Evolutionary conservation across 306 rosid species (phyloP).

Genomic region (Cucurbita moschata): DNA sequence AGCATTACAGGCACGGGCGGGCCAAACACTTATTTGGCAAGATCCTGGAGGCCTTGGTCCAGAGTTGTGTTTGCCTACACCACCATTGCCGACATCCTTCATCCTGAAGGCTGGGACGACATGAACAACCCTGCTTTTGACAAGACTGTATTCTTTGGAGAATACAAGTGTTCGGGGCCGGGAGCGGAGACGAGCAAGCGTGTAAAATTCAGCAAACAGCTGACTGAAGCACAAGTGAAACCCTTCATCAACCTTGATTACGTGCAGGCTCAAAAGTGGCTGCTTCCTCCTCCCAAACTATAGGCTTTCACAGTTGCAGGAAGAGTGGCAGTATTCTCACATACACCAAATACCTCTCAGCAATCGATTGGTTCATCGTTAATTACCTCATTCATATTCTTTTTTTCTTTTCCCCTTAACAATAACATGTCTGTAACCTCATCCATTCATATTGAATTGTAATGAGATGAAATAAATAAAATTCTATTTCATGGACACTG

Average conservation of each 20-base stretch:
- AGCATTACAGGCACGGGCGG: conserved; percentile 19
- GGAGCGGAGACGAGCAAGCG: neutral
- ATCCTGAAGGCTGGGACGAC: conserved; percentile 28
- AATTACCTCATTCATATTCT: too few relatives aligned
- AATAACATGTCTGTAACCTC: too few relatives aligned
- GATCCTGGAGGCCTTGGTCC: conserved; percentile 38
- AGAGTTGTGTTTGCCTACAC: conserved; percentile 31
- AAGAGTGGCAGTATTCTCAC: too few relatives aligned
- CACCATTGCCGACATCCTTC: conserved; percentile 12
- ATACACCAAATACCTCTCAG: too few relatives aligned
- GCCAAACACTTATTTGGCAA: conserved; percentile 21
- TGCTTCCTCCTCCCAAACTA: neutral
- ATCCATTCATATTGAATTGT: too few relatives aligned
- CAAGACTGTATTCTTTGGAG: neutral
- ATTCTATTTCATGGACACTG: too few relatives aligned
- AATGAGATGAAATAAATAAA: too few relatives aligned
- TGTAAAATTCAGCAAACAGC: neutral
- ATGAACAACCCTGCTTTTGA: neutral
- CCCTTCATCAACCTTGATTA: neutral
- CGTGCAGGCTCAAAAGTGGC: neutral
- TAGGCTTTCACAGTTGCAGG: neutral
- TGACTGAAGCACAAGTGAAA: neutral
- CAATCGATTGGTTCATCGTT: too few relatives aligned
- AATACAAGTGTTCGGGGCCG: neutral
- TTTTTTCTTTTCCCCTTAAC: too few relatives aligned